Evolutionary conservation across 306 rosid species (phyloP), one percentile per base, ranked within the genome.

Genomic region (Prosopis cineraria): DNA sequence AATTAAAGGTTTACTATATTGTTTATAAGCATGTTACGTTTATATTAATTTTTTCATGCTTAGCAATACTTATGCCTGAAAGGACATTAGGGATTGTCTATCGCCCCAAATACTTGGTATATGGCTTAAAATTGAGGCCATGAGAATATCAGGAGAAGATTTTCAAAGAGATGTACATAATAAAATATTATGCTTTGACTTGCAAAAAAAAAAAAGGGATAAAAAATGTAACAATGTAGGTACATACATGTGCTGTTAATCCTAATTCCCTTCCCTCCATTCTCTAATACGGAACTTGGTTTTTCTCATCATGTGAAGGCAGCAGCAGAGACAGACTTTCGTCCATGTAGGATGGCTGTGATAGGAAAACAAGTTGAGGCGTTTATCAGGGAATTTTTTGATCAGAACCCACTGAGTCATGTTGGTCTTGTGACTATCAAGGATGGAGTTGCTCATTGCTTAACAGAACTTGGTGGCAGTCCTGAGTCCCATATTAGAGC

Each of bases 381-480:
- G 36, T 95, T 95, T 84, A 88, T 95, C 66, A 82, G 97, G 82
- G 97, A 91, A 82, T 92, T 91, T 85, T 92, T 92, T 83, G 91
- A 95, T 82, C 98, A 95, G 85, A 95, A 95, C 86, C 98, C 98
- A 2, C 97, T 92, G 48, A 91, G 98, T 82, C 98, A 92, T 81
- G 81, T 95, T 78, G 97, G 97, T 74, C 69, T 95, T 40, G 91
- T 92, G 85, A 87, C 91, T 43, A 81, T 93, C 69, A 95, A 91
- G 84, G 98, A 95, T 52, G 98, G 98, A 62, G 75, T 92, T 82
- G 90, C 98, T 71, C 82, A 87, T 48, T 82, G 91, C 84, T 79
- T 95, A 76, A 91, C 98, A 10, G 98, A 95, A 80, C 97, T 92
- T 34, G 98, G 98, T 73, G 98, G 98, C 76, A 91, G 98, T 81